phyloP scores from a whole-genome alignment of 768 basidiomycete genomes.

The Naematelia aurantialba region DNA sequence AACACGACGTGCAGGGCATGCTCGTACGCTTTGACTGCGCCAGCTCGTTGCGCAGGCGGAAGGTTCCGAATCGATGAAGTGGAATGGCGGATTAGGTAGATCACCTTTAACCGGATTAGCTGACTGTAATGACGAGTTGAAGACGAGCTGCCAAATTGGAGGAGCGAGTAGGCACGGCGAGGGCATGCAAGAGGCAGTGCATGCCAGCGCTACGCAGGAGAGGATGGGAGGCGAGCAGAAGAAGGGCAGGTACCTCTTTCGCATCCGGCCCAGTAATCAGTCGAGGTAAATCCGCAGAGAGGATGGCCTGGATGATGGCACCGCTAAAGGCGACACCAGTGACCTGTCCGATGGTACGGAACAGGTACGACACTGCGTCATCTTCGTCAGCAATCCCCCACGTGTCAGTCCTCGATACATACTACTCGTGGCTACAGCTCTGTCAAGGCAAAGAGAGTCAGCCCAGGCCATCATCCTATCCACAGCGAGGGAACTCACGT shows the following conservation, averaged over 20 bases:
- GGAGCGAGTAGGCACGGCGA: no score
- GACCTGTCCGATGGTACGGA: slow-evolving; percentile 91
- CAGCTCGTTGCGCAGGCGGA: slow-evolving; percentile 12
- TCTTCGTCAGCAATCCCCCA: slow-evolving; percentile 17
- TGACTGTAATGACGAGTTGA: neutral
- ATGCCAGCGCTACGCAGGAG: neutral
- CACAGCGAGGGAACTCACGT: slow-evolving; percentile 21
- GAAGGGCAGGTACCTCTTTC: slow-evolving; percentile 36
- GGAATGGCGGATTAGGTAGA: slow-evolving; percentile 44
- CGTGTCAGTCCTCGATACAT: slow-evolving; percentile 47
- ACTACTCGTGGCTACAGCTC: slow-evolving; percentile 78
- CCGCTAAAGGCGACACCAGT: slow-evolving; percentile 87
- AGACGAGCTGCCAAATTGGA: no score
- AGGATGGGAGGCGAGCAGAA: neutral
- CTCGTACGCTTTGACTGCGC: slow-evolving; percentile 39
- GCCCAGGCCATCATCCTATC: slow-evolving; percentile 3
- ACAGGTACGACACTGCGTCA: slow-evolving; percentile 85
- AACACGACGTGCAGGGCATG: slow-evolving; percentile 42
- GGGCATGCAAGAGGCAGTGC: no score
- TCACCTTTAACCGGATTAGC: slow-evolving; percentile 27
- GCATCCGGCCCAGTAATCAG: slow-evolving; percentile 75
- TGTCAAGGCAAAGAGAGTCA: slow-evolving; percentile 1
- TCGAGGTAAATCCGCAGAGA: slow-evolving; percentile 65
- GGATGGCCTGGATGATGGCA: slow-evolving; percentile 74
- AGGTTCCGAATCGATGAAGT: slow-evolving; percentile 43